A percentile compares a stretch with the other conserved stretches of the same genome.
These are phyloP conservation scores for Cyclocybe cylindracea DNA, from an alignment of 768 basidiomycete species.

Conservation along the genomic window DNA sequence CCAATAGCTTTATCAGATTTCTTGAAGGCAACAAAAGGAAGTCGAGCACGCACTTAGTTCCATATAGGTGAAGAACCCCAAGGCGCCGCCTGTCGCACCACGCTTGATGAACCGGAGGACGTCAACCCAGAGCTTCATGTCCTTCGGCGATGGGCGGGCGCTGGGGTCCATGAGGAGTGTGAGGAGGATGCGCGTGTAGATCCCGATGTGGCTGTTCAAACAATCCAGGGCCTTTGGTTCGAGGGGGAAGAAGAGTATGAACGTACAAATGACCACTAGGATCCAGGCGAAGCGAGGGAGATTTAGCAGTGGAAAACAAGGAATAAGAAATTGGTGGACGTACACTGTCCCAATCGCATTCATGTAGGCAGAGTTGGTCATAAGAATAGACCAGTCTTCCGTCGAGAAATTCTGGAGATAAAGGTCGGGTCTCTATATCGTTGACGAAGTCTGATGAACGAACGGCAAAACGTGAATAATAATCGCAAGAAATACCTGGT, in stretches of 20 bases:
- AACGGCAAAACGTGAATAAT: neutral
- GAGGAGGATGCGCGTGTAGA: conserved; percentile 52
- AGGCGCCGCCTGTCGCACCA: conserved; percentile 45
- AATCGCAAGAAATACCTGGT: conserved; percentile 30
- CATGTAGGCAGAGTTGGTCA: conserved; percentile 52
- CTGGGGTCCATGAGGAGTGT: conserved; percentile 47
- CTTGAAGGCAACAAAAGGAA: neutral
- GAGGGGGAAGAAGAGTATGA: neutral
- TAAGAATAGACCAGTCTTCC: conserved; percentile 52
- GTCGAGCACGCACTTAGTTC: conserved; percentile 44
- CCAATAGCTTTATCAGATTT: neutral
- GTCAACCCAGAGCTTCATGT: conserved; percentile 62
- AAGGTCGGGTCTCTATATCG: conserved; percentile 41
- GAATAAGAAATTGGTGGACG: conserved; percentile 9
- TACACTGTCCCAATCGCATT: conserved; percentile 50
- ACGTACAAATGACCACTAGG: conserved; percentile 44
- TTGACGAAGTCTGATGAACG: neutral
- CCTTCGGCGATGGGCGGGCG: conserved; percentile 43
- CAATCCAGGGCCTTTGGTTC: neutral
- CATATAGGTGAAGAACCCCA: conserved; percentile 59
- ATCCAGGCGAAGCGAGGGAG: neutral
- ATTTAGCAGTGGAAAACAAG: neutral
- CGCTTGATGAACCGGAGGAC: conserved; percentile 50
- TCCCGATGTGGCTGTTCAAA: conserved; percentile 48
- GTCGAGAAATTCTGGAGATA: conserved; percentile 58